Evolutionary conservation across 2,329 filamentous ascomycete genomes (phyloP).

Genomic region (Xylariaceae sp.): DNA sequence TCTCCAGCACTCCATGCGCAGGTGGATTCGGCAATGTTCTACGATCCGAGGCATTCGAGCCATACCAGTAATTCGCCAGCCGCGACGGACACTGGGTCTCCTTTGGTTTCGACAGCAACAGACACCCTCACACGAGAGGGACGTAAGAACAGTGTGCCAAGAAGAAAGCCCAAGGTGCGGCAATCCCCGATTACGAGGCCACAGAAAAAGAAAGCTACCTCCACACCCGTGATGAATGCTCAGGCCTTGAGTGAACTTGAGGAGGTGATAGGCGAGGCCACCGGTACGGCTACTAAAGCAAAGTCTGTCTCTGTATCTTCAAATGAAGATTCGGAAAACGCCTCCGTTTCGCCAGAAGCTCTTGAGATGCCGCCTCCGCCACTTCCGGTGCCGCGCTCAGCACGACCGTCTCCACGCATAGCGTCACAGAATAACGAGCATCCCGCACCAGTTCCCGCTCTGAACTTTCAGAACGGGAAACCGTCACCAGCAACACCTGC

Average conservation of each 20-base stretch:
- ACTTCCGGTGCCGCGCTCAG: conserved; percentile 59
- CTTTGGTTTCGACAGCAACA: conserved; percentile 35
- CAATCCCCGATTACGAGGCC: conserved; percentile 71
- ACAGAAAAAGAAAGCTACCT: conserved; percentile 47
- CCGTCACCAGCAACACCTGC: conserved; percentile 74
- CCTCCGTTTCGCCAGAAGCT: conserved; percentile 58
- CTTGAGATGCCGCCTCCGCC: conserved; percentile 64
- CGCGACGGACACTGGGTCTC: conserved; percentile 51
- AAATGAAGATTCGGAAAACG: conserved; percentile 57
- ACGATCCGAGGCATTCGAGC: conserved; percentile 39
- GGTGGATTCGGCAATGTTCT: conserved; percentile 44
- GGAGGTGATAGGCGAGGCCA: conserved; percentile 37
- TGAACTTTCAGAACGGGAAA: conserved; percentile 33
- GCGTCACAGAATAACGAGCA: conserved; percentile 43
- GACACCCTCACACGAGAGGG: conserved; percentile 48
- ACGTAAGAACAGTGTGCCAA: conserved; percentile 48
- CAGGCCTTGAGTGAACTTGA: conserved; percentile 50
- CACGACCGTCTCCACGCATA: conserved; percentile 63
- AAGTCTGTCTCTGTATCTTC: conserved; percentile 36
- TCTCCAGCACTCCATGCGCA: conserved; percentile 76
- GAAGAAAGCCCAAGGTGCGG: conserved; percentile 51
- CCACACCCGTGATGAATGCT: conserved; percentile 52
- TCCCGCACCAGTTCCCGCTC: conserved; percentile 23
- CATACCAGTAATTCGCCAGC: conserved; percentile 48
- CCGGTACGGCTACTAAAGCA: conserved; percentile 23